phyloP scores from a whole-genome alignment of 768 basidiomycete genomes.

The Plicaturopsis crispa region DNA sequence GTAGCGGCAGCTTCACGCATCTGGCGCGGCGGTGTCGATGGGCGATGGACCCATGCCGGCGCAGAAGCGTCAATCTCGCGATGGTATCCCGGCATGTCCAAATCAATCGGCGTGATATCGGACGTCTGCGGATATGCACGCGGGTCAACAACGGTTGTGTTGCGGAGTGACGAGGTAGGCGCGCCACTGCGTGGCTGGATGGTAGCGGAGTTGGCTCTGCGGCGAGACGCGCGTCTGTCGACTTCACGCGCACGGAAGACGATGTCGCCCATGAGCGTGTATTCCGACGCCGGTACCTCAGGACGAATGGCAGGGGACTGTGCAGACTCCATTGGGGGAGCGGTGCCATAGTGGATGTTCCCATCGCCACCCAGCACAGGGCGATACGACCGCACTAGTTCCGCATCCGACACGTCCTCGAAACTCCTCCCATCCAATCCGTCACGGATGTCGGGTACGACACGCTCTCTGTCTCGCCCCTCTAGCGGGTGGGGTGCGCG shows the following conservation, averaged over 20 bases:
- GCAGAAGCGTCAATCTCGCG: background rate
- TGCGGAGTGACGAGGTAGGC: slow-evolving; percentile 12
- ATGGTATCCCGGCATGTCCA: background rate
- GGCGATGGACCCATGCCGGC: slow-evolving; percentile 9
- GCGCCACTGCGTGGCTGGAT: slow-evolving; percentile 16
- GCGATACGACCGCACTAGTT: too few species aligned
- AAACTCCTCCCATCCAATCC: too few species aligned
- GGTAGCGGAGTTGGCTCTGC: slow-evolving; percentile 17
- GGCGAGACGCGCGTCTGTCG: slow-evolving; percentile 12
- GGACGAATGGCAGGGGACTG: slow-evolving; percentile 17
- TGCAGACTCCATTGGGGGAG: too few species aligned
- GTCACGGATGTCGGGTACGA: too few species aligned
- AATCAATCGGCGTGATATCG: too few species aligned
- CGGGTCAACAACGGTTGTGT: slow-evolving; percentile 19
- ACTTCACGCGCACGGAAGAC: too few species aligned
- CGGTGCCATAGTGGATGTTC: too few species aligned
- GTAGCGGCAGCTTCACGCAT: slow-evolving; percentile 13
- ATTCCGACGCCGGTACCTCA: slow-evolving; percentile 9
- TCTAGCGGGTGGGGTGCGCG: too few species aligned
- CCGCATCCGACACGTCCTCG: too few species aligned
- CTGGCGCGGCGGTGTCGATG: slow-evolving; percentile 25
- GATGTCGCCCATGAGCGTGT: background rate
- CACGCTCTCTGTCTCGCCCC: too few species aligned
- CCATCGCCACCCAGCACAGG: too few species aligned
- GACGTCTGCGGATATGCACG: too few species aligned